Base-by-base conservation (phyloP, 257 asterid species). In the Fraxinus pennsylvanica region DNA sequence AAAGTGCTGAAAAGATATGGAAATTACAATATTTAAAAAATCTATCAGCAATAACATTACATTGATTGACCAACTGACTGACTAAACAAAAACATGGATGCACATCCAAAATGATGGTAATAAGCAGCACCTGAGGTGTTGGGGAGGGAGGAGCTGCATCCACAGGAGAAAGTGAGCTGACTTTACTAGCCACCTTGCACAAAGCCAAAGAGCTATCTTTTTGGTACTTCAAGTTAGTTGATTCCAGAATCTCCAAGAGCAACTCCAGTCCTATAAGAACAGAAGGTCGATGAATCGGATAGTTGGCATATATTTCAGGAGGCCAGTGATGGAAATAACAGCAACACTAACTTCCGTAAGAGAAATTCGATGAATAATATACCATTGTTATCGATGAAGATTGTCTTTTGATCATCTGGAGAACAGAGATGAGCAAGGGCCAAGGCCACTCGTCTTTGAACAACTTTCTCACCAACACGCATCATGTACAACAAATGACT, bases 71-170 rank as follows among this genome's bases (percentile, higher is more conserved):
- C 10, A 10, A 41, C 47, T 9, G 15, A 22, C 10, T 69, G 43
- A 70, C 13, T 36, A 41, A 29, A 72, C 61, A 72, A 6, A 59
- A 59, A 59, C 67, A 59, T 52, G 54, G 68, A 35, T 70, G 74
- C 73, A 66, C 76, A 71, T 17, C 39, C 75, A 70, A 27, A 72
- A 45, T 38, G 73, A 41, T 66, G 43, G 6, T 21, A 41, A 54
- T 65, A 3, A 66, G 65, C 84, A 22, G 47, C 66, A 96, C 99
- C 97, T 96, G 97, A 74, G 97, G 97, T 79, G 78, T 78, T 41
- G 98, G 99, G 67, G 99, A 96, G 38, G 95, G 98, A 79, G 99
- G 99, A 84, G 99, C 99, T 36, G 98, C 95, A 87, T 96, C 98
- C 65, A 90, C 77, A 30, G 96, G 90, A 78, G 97, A 93, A 78